Percentiles rank a stretch among this genome's conserved stretches.
These are phyloP conservation scores for Zygosaccharomyces bisporus DNA, from an alignment of 805 yeast genomes.

Conservation along the genomic window DNA sequence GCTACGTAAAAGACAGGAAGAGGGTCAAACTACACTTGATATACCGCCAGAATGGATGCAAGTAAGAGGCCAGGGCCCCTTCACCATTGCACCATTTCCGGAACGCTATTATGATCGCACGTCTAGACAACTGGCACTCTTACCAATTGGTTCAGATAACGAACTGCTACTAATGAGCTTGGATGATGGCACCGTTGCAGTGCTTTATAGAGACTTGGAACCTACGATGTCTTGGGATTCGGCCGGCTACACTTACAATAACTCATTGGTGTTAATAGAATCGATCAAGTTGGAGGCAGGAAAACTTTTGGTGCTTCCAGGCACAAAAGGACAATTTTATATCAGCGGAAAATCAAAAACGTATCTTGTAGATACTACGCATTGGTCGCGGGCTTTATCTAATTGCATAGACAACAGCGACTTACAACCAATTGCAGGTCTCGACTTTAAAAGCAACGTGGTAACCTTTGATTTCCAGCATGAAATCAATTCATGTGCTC, in stretches of 20 bases:
- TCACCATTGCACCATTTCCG: slow-evolving; percentile 52
- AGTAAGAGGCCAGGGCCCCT: slow-evolving; percentile 49
- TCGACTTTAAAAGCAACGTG: slow-evolving; percentile 17
- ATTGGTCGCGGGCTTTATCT: slow-evolving; percentile 23
- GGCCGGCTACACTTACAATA: slow-evolving; percentile 22
- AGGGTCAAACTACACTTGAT: slow-evolving; percentile 6
- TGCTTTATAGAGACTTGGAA: slow-evolving; percentile 35
- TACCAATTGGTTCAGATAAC: slow-evolving; percentile 24
- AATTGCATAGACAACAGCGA: slow-evolving; percentile 21
- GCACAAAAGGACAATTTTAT: slow-evolving; percentile 10
- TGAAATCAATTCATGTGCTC: slow-evolving; percentile 5
- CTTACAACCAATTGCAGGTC: slow-evolving; percentile 14
- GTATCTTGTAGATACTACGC: slow-evolving; percentile 14
- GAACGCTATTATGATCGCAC: slow-evolving; percentile 46
- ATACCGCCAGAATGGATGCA: slow-evolving; percentile 9
- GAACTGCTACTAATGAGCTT: slow-evolving; percentile 30
- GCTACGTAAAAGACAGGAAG: slow-evolving; percentile 29
- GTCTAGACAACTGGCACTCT: slow-evolving; percentile 37
- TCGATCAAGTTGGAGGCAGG: slow-evolving; percentile 11
- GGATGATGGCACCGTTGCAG: slow-evolving; percentile 31
- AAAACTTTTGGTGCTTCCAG: slow-evolving; percentile 3
- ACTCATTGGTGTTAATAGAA: slow-evolving; percentile 27
- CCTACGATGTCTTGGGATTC: slow-evolving; percentile 39
- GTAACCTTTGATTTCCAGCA: neutral
- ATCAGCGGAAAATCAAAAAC: slow-evolving; percentile 2